A percentile compares a stretch with the other conserved stretches of the same genome.
Evolutionary conservation across 2,329 filamentous ascomycete species (phyloP).

Genomic region (Penicillium capsulatum): DNA sequence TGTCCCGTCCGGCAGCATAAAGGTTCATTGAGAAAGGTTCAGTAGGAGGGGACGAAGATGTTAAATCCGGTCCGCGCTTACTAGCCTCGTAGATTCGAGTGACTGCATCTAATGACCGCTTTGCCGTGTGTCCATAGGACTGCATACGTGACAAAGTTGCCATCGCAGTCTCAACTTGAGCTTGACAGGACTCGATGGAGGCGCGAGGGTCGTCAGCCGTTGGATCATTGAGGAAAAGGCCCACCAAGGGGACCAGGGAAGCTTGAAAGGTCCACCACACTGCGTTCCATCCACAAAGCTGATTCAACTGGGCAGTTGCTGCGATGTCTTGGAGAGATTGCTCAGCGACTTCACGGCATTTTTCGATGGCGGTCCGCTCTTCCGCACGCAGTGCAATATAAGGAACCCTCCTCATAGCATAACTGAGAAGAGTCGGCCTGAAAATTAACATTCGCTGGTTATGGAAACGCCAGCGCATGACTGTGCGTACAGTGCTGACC

Average conservation of each 20-base stretch:
- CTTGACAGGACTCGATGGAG: conserved; percentile 48
- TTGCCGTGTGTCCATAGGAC: conserved; percentile 61
- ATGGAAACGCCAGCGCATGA: conserved; percentile 80
- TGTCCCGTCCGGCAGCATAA: conserved; percentile 18
- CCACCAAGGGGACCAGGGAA: conserved; percentile 72
- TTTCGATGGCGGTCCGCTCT: conserved; percentile 64
- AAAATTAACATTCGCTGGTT: conserved; percentile 74
- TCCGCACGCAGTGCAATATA: conserved; percentile 53
- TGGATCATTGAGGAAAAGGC: conserved; percentile 54
- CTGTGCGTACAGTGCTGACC: conserved; percentile 63
- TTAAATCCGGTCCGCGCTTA: conserved; percentile 27
- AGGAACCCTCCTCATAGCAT: conserved; percentile 53
- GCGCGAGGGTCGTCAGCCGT: conserved; percentile 57
- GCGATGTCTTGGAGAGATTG: conserved; percentile 70
- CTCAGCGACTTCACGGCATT: conserved; percentile 65
- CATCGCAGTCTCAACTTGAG: conserved; percentile 52
- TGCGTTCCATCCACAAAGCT: conserved; percentile 76
- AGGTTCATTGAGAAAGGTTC: conserved; percentile 9
- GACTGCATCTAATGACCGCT: conserved; percentile 60
- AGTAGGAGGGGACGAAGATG: conserved; percentile 8
- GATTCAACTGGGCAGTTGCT: conserved; percentile 64
- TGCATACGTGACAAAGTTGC: conserved; percentile 50
- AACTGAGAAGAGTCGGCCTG: conserved; percentile 65
- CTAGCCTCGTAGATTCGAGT: conserved; percentile 60
- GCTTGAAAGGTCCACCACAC: conserved; percentile 80